Conservation (phyloP, 129 eudicot species). For the Sambucus nigra region DNA sequence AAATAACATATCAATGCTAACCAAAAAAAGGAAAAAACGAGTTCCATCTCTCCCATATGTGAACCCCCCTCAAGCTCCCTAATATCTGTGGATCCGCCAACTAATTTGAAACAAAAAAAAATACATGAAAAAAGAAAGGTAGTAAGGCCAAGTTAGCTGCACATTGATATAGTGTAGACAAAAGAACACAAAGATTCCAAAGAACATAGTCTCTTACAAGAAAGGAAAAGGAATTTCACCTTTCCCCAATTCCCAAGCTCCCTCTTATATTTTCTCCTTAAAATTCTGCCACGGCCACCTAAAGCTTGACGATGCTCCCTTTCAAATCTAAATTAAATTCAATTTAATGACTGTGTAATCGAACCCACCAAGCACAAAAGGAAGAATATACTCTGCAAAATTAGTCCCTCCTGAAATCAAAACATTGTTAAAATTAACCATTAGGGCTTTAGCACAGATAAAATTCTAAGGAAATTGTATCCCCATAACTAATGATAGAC, state of each 20-base stretch:
- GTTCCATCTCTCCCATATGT: neutral
- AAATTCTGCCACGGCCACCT: neutral
- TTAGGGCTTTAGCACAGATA: too few relatives aligned
- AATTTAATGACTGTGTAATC: neutral
- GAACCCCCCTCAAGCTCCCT: neutral
- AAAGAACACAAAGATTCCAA: neutral
- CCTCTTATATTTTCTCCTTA: neutral
- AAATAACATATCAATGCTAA: too few relatives aligned
- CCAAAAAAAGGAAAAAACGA: too few relatives aligned
- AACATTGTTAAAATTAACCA: too few relatives aligned
- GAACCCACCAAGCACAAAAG: slow-evolving; percentile 16
- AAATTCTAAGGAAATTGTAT: neutral
- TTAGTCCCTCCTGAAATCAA: slow-evolving; percentile 18
- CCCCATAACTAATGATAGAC: too few relatives aligned
- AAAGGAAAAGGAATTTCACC: slow-evolving; percentile 4
- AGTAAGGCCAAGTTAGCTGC: too few relatives aligned
- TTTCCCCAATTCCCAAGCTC: slow-evolving; percentile 11
- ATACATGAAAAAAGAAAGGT: neutral
- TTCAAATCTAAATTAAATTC: neutral
- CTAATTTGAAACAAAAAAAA: slow-evolving; percentile 1
- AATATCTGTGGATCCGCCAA: neutral
- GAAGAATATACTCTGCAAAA: neutral
- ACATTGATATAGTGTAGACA: neutral
- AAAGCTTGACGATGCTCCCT: neutral
- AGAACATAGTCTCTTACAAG: neutral